Percentiles rank a stretch among this genome's conserved stretches.
These are phyloP conservation scores for Kalmusia sp. DNA, from an alignment of 2,329 filamentous ascomycete genomes.

Conservation along the genomic window DNA sequence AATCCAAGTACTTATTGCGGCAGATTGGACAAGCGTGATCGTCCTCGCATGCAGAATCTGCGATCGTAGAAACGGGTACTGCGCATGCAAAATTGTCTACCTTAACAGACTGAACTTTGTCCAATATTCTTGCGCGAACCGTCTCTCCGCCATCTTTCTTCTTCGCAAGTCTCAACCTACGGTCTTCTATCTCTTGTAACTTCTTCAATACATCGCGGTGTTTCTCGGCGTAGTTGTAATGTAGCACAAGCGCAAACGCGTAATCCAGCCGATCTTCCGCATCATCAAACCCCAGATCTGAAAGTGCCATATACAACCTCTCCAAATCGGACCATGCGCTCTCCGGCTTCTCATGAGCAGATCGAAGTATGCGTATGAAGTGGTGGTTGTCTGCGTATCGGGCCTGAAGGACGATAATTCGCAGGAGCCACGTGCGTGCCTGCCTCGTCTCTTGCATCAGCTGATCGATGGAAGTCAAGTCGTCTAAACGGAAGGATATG, in stretches of 20 bases:
- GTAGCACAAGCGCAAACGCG: conserved; percentile 18
- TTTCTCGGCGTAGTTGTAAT: conserved; percentile 18
- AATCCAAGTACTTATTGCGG: conserved; percentile 26
- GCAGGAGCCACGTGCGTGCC: conserved; percentile 3
- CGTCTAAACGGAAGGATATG: not conserved
- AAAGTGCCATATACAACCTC: conserved; percentile 27
- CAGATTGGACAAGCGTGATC: conserved; percentile 24
- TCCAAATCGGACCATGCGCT: conserved; percentile 16
- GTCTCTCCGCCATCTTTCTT: not conserved
- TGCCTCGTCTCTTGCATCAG: not conserved
- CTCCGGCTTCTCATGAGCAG: conserved; percentile 20
- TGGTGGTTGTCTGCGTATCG: conserved; percentile 2
- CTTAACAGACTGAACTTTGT: conserved; percentile 1
- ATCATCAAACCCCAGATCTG: conserved; percentile 12
- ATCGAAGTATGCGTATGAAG: conserved; percentile 18
- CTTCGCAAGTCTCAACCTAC: not conserved
- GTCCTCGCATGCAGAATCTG: conserved; percentile 12
- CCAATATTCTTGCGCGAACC: conserved; percentile 6
- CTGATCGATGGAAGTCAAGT: not conserved
- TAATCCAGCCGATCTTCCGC: conserved; percentile 13
- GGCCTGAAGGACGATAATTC: not conserved
- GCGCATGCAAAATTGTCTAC: conserved; percentile 33
- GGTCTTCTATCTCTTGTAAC: conserved; percentile 4
- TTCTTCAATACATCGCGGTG: conserved; percentile 8
- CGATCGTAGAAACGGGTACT: conserved; percentile 17